Percentiles rank a stretch among this genome's conserved stretches.
Conservation (phyloP, 257 asterid species). For the Salvia hispanica region DNA sequence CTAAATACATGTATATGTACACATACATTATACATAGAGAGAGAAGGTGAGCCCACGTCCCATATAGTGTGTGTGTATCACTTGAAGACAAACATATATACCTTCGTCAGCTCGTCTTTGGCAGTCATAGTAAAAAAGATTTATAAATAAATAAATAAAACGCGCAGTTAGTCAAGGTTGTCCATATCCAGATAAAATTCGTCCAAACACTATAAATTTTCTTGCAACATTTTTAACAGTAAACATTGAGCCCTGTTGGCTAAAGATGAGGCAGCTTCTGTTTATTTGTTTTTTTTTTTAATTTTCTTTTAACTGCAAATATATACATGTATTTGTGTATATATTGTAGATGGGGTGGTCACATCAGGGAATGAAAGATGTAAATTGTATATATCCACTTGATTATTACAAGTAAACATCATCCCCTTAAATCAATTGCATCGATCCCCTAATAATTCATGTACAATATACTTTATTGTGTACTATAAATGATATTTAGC, state of each 20-base stretch:
- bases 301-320: neutral
- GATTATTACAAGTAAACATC: constrained; percentile 35
- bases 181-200: constrained; percentile 25
- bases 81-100: constrained; percentile 46
- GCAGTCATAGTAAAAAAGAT: constrained; percentile 49
- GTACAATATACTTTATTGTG: too few species aligned
- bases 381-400: constrained; percentile 33
- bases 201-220: constrained; percentile 29
- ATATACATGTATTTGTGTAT: neutral
- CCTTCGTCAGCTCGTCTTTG: constrained; percentile 54
- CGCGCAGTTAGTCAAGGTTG: constrained; percentile 34
- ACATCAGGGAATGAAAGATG: constrained; percentile 30
- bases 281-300: neutral
- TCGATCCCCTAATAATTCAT: constrained; percentile 2
- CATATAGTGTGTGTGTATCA: constrained; percentile 50
- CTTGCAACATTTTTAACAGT: constrained; percentile 33
- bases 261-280: constrained; percentile 8
- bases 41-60: constrained; percentile 51
- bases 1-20: neutral
- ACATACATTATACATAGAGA: constrained; percentile 9
- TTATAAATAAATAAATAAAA: neutral
- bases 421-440: constrained; percentile 14
- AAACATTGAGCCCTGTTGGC: constrained; percentile 46
- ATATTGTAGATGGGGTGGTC: constrained; percentile 20
- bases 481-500: too few species aligned